These are phyloP conservation scores for Curvularia sp. DNA, from an alignment of 2,329 filamentous ascomycete species.

Conservation along the genomic window DNA sequence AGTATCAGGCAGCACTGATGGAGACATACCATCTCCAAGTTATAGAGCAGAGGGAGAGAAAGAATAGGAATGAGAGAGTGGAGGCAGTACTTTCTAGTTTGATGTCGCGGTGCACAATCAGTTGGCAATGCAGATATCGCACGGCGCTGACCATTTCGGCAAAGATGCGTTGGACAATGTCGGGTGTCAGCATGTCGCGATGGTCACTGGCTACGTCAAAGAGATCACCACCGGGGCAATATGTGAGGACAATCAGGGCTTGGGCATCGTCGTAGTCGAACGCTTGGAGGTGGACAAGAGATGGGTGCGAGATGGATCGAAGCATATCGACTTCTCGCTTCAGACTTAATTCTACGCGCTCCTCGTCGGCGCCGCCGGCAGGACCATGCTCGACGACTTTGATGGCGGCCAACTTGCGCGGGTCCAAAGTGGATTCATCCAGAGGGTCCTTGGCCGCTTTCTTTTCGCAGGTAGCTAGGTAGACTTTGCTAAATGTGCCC, in stretches of 20 bases:
- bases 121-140: conserved; percentile 80
- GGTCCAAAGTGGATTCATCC: conserved; percentile 62
- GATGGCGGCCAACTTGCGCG: conserved; percentile 87
- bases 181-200: conserved; percentile 69
- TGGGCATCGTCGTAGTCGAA: conserved; percentile 85
- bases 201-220: conserved; percentile 88
- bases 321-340: conserved; percentile 96
- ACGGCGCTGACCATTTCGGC: conserved; percentile 86
- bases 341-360: conserved; percentile 89
- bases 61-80: conserved; percentile 17
- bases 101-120: conserved; percentile 95
- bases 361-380: conserved; percentile 89
- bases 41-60: conserved; percentile 19
- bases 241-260: conserved; percentile 84
- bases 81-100: conserved; percentile 87
- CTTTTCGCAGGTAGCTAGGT: conserved; percentile 83
- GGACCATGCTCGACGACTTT: conserved; percentile 97
- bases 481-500: conserved; percentile 93
- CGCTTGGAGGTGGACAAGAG: conserved; percentile 87
- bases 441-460: conserved; percentile 50
- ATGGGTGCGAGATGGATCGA: conserved; percentile 85
- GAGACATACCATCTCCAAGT: conserved; percentile 28
- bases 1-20: conserved; percentile 34
- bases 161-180: conserved; percentile 83
- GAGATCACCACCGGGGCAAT: conserved; percentile 91